Conservation (phyloP, 495 filamentous ascomycete species). For the Aspergillus biplanus region DNA sequence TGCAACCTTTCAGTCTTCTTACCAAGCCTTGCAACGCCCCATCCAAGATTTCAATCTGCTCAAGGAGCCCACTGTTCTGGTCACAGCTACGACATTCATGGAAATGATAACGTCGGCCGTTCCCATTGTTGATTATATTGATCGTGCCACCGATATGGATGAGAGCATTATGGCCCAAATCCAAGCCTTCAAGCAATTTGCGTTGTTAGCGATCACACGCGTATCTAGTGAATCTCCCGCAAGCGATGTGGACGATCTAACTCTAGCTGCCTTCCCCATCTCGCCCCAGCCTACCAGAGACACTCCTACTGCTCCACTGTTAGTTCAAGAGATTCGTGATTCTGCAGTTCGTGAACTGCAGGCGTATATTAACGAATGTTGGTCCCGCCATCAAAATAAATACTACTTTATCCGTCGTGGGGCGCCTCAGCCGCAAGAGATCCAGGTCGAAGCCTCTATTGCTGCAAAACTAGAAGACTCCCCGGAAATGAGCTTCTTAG, state of each 20-base stretch:
- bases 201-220: slow-evolving; percentile 28
- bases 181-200: slow-evolving; percentile 39
- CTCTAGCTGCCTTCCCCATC: not conserved
- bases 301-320: slow-evolving; percentile 20
- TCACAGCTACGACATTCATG: slow-evolving; percentile 48
- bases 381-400: slow-evolving; percentile 41
- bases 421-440: slow-evolving; percentile 39
- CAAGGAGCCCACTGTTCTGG: slow-evolving; percentile 39
- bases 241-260: not conserved
- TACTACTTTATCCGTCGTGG: slow-evolving; percentile 48
- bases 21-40: slow-evolving; percentile 38
- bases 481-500: slow-evolving; percentile 26
- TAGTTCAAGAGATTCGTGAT: slow-evolving; percentile 30
- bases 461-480: slow-evolving; percentile 26
- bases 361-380: slow-evolving; percentile 40
- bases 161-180: slow-evolving; percentile 32
- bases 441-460: slow-evolving; percentile 31
- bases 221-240: slow-evolving; percentile 17
- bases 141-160: slow-evolving; percentile 33
- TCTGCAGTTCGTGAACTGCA: slow-evolving; percentile 42
- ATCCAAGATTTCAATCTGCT: slow-evolving; percentile 36
- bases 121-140: slow-evolving; percentile 57
- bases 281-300: not conserved
- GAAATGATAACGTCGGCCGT: slow-evolving; percentile 51
- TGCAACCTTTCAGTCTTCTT: slow-evolving; percentile 47